Base-by-base conservation (phyloP, 2,329 filamentous ascomycete species). In the Arthroderma sp. region DNA sequence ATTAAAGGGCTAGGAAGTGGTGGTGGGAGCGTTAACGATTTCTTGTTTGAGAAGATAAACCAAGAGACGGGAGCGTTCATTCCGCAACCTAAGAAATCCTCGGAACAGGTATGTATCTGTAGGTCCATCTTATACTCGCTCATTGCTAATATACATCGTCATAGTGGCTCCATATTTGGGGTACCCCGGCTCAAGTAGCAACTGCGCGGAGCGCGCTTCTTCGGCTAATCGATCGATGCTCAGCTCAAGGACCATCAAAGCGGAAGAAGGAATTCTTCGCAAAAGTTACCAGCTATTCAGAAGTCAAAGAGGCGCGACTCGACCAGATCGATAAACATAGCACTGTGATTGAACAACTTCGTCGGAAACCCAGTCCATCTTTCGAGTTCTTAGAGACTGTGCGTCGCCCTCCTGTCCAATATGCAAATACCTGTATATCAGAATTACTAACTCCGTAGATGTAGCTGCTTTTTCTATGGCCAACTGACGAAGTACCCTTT, bases 391-490 rank as follows among this genome's bases (percentile, higher is more conserved):
- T 65, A 3, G 66, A 69, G 55, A 63, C 64, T 59, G 66, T 69
- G 37, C 61, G 54, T 31, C 23, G 21, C 23, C 13, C 19, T 17
- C 11, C 13, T 37, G 13, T 3, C 9, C 9, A 37, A n/a, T n/a
- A n/a, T n/a, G n/a, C n/a, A n/a, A n/a, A n/a, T n/a, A n/a, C n/a
- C 41, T 25, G 11, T 5, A 23, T 47, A 23, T 28, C 5, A 4
- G 19, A 47, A 7, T 4, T 11, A 21, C 56, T 57, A 23, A 47
- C 53, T 63, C 37, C 52, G 47, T 35, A 37, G n/a, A 28, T 23
- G 17, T 59, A 71, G 65, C 66, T 75, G 13, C 62, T 70, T 0
- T 77, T 77, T 55, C 63, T 73, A 19, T 79, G 76, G 77, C 76
- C 76, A 2, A 60, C 63, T 0, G 66, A 73, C 33, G 74, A 77